Percentiles rank a stretch among this genome's conserved stretches.
Evolutionary conservation across 139 green algal genomes (phyloP).

Genomic region (Chlorella sorokiniana): DNA sequence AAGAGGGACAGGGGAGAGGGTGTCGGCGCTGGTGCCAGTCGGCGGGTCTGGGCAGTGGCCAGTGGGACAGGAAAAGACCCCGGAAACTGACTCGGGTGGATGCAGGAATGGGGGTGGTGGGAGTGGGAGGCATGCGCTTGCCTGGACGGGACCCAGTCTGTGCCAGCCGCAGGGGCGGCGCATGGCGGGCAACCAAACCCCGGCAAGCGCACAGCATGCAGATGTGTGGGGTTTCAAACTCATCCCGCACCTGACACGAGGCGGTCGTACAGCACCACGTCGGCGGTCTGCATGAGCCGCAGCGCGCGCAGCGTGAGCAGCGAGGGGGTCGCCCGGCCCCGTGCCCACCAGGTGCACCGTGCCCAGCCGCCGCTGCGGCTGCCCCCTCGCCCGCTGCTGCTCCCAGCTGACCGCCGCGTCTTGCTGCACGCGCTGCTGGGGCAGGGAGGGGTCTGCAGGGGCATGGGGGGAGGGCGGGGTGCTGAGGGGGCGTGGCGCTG

Average conservation of each 20-base stretch:
- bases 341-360: conserved; percentile 95
- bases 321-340: conserved; percentile 92
- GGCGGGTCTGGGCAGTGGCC: too few relatives aligned
- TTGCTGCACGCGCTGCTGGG: too few relatives aligned
- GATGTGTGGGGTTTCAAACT: not conserved
- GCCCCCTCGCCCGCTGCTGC: not conserved
- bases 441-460: too few relatives aligned
- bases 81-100: too few relatives aligned
- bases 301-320: conserved; percentile 92
- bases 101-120: too few relatives aligned
- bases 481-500: too few relatives aligned
- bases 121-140: too few relatives aligned
- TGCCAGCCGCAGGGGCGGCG: too few relatives aligned
- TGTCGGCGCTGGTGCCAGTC: not conserved
- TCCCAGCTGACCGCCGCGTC: too few relatives aligned
- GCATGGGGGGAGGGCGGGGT: too few relatives aligned
- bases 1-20: conserved; percentile 56
- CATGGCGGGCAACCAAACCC: not conserved
- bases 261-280: conserved; percentile 96
- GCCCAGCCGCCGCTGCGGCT: conserved; percentile 37
- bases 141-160: too few relatives aligned
- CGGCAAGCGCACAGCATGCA: not conserved
- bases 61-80: too few relatives aligned
- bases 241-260: conserved; percentile 25
- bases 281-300: conserved; percentile 89